Base-by-base conservation (phyloP, 768 basidiomycete genomes). In the Omphalotus guepiniiformis region DNA sequence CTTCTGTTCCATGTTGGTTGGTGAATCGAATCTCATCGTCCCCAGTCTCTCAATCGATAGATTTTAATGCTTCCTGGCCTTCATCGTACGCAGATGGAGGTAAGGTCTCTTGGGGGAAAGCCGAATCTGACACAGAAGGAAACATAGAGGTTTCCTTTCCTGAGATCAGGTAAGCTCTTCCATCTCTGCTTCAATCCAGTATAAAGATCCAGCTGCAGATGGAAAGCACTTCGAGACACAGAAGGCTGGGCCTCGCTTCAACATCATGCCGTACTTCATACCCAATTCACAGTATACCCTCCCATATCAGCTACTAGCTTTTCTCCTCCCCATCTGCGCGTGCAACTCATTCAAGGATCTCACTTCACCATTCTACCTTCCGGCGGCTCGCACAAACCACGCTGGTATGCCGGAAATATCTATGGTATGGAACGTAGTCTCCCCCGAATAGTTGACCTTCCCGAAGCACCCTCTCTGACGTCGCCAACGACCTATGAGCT, bases 201-300 rank as follows among this genome's bases (percentile, higher is more conserved):
- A 8, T 26, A 32, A 28, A 27, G 39, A 16, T 23, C 30, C 30
- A 25, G 18, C 12, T 22, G 9, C 54, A 88, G 88, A 36, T 93
- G 89, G 92, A 62, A 75, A 25, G 70, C 74, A 41, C 71, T 93
- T 45, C 82, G 90, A 11, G 70, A 75, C 21, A 82, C 84, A 2
- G 86, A 91, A 63, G 92, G 92, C 11, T 93, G 92, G 92, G 85
- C 90, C 19, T 83, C 79, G 18, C 65, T 93, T 15, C 92, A 95
- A 62, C 87, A 91, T 56, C 82, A 91, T 55, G 73, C 78, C 6
- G 65, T 92, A 25, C 71, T 93, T 15, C 81, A 78, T 28, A 78
- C 85, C 0, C 76, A 74, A 8, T 49, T 93, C 4, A 82, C 75
- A 2, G 51, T 93, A 15, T 64, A 71, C 40, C 80, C 83, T 9